Evolutionary conservation across 345 rosid genomes (phyloP).

Genomic region (Passiflora organensis): DNA sequence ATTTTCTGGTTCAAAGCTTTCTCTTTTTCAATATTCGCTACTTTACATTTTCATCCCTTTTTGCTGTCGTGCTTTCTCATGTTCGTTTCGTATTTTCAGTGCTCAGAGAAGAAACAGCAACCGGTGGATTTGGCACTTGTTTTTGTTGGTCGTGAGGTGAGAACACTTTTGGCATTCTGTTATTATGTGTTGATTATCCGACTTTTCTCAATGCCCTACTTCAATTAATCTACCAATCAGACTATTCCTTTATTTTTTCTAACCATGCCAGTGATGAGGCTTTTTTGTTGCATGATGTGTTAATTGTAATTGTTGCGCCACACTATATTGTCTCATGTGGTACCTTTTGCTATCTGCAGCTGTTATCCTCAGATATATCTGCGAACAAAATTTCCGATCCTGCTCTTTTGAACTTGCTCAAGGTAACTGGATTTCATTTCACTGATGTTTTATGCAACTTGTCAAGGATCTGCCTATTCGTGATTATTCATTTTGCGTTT

Average conservation of each 20-base stretch:
- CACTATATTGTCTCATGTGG: not conserved
- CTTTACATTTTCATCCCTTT: slow-evolving; percentile 3
- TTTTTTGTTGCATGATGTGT: not conserved
- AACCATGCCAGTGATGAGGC: not conserved
- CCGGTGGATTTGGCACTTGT: slow-evolving; percentile 73
- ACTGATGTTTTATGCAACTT: not conserved
- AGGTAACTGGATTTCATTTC: slow-evolving; percentile 33
- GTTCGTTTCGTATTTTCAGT: slow-evolving; percentile 27
- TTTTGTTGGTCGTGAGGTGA: slow-evolving; percentile 89
- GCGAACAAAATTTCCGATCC: slow-evolving; percentile 43
- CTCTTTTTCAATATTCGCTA: not conserved
- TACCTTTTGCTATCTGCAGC: slow-evolving; percentile 35
- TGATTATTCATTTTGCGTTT: slow-evolving; percentile 9
- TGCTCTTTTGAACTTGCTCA: slow-evolving; percentile 60
- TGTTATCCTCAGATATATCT: slow-evolving; percentile 67
- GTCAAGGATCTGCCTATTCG: not conserved
- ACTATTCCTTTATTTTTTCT: not conserved
- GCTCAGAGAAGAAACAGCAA: slow-evolving; percentile 51
- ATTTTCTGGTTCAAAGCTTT: slow-evolving; percentile 52
- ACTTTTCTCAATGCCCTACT: too few relatives aligned
- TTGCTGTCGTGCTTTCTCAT: slow-evolving; percentile 1
- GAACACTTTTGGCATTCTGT: not conserved
- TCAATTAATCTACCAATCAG: too few relatives aligned
- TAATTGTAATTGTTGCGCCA: too few relatives aligned
- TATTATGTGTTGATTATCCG: not conserved